Conservation (phyloP, 306 rosid species). For the Cyclanthera cordifolia region DNA sequence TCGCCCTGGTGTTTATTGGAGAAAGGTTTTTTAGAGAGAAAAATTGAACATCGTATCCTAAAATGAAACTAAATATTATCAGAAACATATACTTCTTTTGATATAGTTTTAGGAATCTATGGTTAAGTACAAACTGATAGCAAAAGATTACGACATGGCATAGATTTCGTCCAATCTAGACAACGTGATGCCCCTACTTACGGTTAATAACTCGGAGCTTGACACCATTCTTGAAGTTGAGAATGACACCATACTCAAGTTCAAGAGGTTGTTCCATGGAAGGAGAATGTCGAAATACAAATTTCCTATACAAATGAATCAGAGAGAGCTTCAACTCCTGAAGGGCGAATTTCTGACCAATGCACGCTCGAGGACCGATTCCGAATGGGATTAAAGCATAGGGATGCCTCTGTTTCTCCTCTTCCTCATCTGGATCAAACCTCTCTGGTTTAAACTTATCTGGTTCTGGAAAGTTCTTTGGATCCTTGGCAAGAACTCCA, state of each 20-base stretch:
- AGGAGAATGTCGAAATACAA: conserved; percentile 66
- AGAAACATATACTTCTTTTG: not conserved
- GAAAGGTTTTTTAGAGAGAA: too few relatives aligned
- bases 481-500: conserved; percentile 86
- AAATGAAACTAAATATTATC: not conserved
- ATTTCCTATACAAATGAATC: conserved; percentile 67
- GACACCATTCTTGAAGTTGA: conserved; percentile 78
- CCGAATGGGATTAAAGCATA: conserved; percentile 82
- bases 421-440: conserved; percentile 66
- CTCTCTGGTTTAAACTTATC: conserved; percentile 86
- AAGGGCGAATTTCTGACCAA: conserved; percentile 67
- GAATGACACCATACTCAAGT: conserved; percentile 76
- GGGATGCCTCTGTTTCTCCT: conserved; percentile 73
- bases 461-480: conserved; percentile 75
- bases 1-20: too few relatives aligned
- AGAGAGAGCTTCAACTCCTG: conserved; percentile 77
- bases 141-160: not conserved
- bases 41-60: not conserved
- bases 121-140: not conserved
- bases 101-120: not conserved
- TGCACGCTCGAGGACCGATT: conserved; percentile 83
- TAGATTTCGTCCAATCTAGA: not conserved
- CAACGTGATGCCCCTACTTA: not conserved
- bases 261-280: conserved; percentile 67
- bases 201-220: conserved; percentile 53